Conservation (phyloP, 2,329 filamentous ascomycete genomes). For the Stagonosporopsis chrysanthemi region DNA sequence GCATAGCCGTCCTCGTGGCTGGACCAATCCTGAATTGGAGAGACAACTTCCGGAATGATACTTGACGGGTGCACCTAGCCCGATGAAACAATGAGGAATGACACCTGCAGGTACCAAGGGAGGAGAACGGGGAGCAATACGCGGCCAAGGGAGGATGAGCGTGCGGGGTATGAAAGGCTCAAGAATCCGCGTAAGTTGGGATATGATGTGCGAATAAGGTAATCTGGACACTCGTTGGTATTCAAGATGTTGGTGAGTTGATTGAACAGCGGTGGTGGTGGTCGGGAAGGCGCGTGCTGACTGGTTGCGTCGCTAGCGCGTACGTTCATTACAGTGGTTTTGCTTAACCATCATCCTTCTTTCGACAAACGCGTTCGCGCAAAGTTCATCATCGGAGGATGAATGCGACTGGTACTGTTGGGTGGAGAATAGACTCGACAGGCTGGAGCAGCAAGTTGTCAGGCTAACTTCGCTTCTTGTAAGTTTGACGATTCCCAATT, state of each 20-base stretch:
- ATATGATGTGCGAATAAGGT: slow-evolving; percentile 8
- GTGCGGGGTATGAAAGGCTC: slow-evolving; percentile 15
- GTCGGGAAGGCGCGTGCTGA: slow-evolving; percentile 10
- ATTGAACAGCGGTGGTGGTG: background rate
- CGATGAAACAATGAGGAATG: slow-evolving; percentile 22
- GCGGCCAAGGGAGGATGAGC: slow-evolving; percentile 20
- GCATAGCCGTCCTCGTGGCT: slow-evolving; percentile 20
- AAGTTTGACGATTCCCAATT: background rate
- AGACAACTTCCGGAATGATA: slow-evolving; percentile 23
- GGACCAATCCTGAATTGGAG: slow-evolving; percentile 11
- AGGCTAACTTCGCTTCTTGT: slow-evolving; percentile 11
- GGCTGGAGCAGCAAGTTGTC: slow-evolving; percentile 6
- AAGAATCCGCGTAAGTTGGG: slow-evolving; percentile 1
- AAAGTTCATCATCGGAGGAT: slow-evolving; percentile 2
- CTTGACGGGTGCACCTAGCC: slow-evolving; percentile 12
- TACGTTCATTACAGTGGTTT: slow-evolving; percentile 19
- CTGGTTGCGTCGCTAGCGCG: slow-evolving; percentile 10
- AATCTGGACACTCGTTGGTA: slow-evolving; percentile 8
- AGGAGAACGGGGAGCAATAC: slow-evolving; percentile 6
- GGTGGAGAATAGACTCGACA: slow-evolving; percentile 10
- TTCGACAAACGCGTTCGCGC: slow-evolving; percentile 13
- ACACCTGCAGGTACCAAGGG: slow-evolving; percentile 23
- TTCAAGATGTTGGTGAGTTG: slow-evolving; percentile 23
- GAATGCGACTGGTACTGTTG: slow-evolving; percentile 17
- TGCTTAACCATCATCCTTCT: slow-evolving; percentile 15